These are phyloP conservation scores for Pleurozium schreberi DNA, from an alignment of 225 moss, liverwort and hornwort genomes.

Conservation along the genomic window DNA sequence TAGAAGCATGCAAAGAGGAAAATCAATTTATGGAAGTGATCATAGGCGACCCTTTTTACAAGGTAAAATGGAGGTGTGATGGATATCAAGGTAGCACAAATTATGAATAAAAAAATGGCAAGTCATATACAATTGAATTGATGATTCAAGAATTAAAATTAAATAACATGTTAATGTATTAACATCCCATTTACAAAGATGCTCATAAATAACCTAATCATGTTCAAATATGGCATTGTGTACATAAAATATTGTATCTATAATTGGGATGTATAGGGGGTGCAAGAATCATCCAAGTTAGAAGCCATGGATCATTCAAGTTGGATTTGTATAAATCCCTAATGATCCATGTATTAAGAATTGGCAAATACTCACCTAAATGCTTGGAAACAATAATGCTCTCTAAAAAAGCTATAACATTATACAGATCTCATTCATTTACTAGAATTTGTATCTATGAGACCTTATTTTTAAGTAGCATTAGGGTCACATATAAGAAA, in stretches of 20 bases:
- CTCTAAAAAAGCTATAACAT: no score
- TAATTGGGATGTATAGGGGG: no score
- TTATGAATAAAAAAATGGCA: not conserved
- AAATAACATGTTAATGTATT: not conserved
- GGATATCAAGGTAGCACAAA: rapidly evolving
- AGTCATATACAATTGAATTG: not conserved
- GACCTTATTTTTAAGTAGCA: not conserved
- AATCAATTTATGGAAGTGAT: not conserved
- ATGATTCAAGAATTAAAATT: not conserved
- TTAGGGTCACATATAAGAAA: rapidly evolving
- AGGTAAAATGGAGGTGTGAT: rapidly evolving
- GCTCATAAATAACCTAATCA: not conserved
- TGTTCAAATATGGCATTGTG: rapidly evolving
- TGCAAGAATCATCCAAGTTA: not conserved
- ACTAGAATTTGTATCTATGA: rapidly evolving
- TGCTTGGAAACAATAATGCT: rapidly evolving
- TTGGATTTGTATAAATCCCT: rapidly evolving
- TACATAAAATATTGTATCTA: not conserved
- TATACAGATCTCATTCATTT: not conserved
- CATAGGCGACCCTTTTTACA: rapidly evolving
- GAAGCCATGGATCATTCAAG: not conserved
- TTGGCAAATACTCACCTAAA: not conserved
- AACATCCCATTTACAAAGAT: not conserved
- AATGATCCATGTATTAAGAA: not conserved
- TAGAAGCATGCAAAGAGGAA: not conserved